Base-by-base conservation (phyloP, 2,329 filamentous ascomycete genomes). In the Coniochaeta sp. region DNA sequence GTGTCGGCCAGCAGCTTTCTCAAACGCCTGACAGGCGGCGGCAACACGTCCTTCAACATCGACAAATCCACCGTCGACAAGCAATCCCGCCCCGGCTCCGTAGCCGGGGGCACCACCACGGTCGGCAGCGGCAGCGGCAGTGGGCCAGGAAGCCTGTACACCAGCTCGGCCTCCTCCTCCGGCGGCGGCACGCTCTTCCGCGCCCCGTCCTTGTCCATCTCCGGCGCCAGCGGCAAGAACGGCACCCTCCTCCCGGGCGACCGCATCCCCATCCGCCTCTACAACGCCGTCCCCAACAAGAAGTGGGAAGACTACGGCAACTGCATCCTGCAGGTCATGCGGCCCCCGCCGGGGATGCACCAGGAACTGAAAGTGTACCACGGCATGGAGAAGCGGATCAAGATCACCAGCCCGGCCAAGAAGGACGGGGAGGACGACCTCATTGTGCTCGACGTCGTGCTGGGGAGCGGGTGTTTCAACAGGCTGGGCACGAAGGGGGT, bases 271-370 rank as follows among this genome's bases (percentile, higher is more conserved):
- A 89, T 96, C 59, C 80, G 91, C 31, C 79, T 97, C 12, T 96
- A 97, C 66, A 76, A 89, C 48, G 84, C 92, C 48, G 86, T 91
- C 54, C 75, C 81, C 1, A 75, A 82, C 12, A 83, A 83, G 48
- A 92, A 92, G 65, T 99, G 94, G 94, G 85, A 90, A 55, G 91
- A 97, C 65, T 84, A 91, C 72, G 92, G 94, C 57, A 85, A 89
- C 59, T 95, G 91, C 54, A 78, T 83, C 32, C 73, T 99, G 54
- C 89, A 87, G 14, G 90, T 99, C 61, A 83, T 91, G 65, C 81
- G 83, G 16, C 87, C 89, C n/a, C 85, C 76, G 49, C 79, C 70
- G 31, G 81, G 80, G 6, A 79, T 78, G 66, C 73, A 73, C 38
- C 81, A 79, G 68, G 81, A 77, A 53, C 74, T 82, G 51, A 72